These are phyloP conservation scores for Dendrobium officinale DNA, from an alignment of 106 monocot species.

Conservation along the genomic window DNA sequence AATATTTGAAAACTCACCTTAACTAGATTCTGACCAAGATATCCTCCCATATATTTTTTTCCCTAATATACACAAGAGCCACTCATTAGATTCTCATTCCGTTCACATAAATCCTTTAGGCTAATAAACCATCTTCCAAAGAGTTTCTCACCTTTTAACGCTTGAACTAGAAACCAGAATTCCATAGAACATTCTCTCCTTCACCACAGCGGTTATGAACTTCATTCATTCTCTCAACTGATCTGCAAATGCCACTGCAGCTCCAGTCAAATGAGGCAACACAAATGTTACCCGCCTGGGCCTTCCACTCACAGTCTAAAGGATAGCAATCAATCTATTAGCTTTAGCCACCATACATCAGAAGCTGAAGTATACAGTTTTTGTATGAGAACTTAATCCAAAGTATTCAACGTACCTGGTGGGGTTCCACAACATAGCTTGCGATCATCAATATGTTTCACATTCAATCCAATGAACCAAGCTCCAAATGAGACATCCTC, in stretches of 20 bases:
- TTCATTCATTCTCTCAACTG: conserved; percentile 40
- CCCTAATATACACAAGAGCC: too few relatives aligned
- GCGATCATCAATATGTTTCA: conserved; percentile 46
- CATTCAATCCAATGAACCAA: conserved; percentile 56
- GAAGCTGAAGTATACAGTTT: too few relatives aligned
- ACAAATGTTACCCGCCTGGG: conserved; percentile 54
- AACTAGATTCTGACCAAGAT: too few relatives aligned
- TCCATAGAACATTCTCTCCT: conserved; percentile 42
- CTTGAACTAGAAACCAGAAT: conserved; percentile 16
- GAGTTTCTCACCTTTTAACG: background rate
- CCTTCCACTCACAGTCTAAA: conserved; percentile 29
- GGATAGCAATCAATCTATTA: too few relatives aligned
- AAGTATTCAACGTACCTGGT: conserved; percentile 24
- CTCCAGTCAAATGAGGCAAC: conserved; percentile 64
- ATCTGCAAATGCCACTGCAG: conserved; percentile 61
- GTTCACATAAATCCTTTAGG: too few relatives aligned
- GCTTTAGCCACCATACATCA: too few relatives aligned
- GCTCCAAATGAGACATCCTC: conserved; percentile 56
- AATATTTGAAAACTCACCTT: too few relatives aligned
- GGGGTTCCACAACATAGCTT: conserved; percentile 54
- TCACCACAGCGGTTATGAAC: conserved; percentile 46
- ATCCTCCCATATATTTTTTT: too few relatives aligned
- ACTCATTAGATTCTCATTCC: too few relatives aligned
- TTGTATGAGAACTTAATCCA: too few relatives aligned
- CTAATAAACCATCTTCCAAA: too few relatives aligned